Evolutionary conservation across 2,329 filamentous ascomycete genomes (phyloP).

Genomic region (Neofusicoccum umdonicola): DNA sequence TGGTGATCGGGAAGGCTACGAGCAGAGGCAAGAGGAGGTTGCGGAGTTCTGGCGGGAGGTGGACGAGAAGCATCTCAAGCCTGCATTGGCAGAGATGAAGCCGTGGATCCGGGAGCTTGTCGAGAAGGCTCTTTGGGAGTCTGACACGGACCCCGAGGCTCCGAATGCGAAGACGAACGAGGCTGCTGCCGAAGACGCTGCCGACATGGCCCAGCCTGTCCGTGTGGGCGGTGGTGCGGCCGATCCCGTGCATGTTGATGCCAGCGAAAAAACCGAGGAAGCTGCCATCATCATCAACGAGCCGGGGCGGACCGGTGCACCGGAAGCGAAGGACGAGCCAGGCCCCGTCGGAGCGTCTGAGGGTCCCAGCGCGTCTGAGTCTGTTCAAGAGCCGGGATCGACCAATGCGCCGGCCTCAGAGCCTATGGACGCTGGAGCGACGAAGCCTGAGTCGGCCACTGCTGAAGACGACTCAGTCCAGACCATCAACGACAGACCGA

Average conservation of each 20-base stretch:
- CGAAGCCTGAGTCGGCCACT: constrained; percentile 15
- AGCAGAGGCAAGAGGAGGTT: constrained; percentile 71
- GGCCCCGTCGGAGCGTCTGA: not conserved
- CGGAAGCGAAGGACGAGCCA: not conserved
- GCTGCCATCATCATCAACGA: constrained; percentile 31
- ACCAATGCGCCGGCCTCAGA: not conserved
- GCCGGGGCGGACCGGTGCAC: constrained; percentile 10
- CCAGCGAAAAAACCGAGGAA: constrained; percentile 28
- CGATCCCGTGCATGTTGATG: not conserved
- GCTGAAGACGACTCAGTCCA: not conserved
- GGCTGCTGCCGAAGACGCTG: constrained; percentile 33
- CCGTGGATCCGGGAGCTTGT: constrained; percentile 63
- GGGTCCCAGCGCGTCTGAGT: not conserved
- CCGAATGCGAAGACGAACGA: constrained; percentile 37
- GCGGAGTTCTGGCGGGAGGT: constrained; percentile 77
- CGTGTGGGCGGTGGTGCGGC: not conserved
- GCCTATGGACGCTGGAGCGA: constrained; percentile 21
- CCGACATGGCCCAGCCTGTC: constrained; percentile 19
- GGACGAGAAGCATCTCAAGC: constrained; percentile 78
- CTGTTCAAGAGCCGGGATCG: not conserved
- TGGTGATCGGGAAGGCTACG: constrained; percentile 67
- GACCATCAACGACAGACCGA: constrained; percentile 3
- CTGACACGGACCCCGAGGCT: constrained; percentile 25
- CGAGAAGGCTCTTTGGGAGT: constrained; percentile 56
- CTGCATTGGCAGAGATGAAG: constrained; percentile 59